Percentiles rank a stretch among this genome's conserved stretches.
Evolutionary conservation across 2,329 filamentous ascomycete species (phyloP).

Genomic region (Bipolaris bicolor): DNA sequence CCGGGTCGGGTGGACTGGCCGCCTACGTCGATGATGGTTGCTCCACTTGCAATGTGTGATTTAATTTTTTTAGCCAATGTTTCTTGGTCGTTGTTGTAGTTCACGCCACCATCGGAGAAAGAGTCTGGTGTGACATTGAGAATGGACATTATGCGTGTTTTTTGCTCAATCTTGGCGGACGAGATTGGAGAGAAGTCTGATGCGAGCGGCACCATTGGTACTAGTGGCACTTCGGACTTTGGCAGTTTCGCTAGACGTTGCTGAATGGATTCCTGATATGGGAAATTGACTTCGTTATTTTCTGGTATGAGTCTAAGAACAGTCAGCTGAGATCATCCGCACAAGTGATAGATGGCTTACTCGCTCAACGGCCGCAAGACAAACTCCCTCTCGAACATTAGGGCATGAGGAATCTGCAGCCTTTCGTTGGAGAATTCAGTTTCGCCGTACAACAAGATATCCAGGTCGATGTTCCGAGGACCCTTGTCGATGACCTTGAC

Average conservation of each 20-base stretch:
- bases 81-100: conserved; percentile 49
- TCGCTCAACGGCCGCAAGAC: conserved; percentile 86
- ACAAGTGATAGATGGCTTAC: conserved; percentile 54
- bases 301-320: conserved; percentile 34
- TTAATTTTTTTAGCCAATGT: conserved; percentile 65
- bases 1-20: conserved; percentile 90
- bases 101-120: conserved; percentile 86
- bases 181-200: conserved; percentile 41
- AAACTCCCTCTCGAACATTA: conserved; percentile 91
- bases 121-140: conserved; percentile 95
- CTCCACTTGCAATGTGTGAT: conserved; percentile 70
- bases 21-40: conserved; percentile 87
- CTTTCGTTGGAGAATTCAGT: conserved; percentile 70
- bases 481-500: conserved; percentile 90
- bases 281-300: conserved; percentile 51
- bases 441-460: conserved; percentile 83
- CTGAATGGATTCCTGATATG: conserved; percentile 43
- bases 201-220: conserved; percentile 48
- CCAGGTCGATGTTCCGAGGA: conserved; percentile 90
- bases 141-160: conserved; percentile 88
- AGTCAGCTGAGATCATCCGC: conserved; percentile 16
- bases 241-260: conserved; percentile 47
- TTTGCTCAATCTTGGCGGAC: conserved; percentile 27
- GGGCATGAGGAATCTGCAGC: conserved; percentile 81
- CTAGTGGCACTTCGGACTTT: conserved; percentile 44